These are phyloP conservation scores for Forsythia suspensa DNA, from an alignment of 257 asterid genomes.

Conservation along the genomic window DNA sequence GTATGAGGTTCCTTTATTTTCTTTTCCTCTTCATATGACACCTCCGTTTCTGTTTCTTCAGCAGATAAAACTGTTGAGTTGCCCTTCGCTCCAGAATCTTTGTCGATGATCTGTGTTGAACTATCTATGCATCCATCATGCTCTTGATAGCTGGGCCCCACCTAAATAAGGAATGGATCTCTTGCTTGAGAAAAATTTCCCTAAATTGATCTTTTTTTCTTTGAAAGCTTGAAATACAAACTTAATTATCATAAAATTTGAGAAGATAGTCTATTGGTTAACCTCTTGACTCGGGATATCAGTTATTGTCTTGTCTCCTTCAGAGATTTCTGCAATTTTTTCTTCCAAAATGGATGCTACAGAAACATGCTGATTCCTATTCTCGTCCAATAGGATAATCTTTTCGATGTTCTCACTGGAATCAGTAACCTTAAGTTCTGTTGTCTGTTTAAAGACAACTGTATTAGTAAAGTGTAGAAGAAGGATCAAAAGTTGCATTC, in stretches of 20 bases:
- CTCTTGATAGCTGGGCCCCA: slow-evolving; percentile 12
- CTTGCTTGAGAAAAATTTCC: neutral
- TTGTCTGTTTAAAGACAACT: slow-evolving; percentile 16
- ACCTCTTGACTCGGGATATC: slow-evolving; percentile 25
- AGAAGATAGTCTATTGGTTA: slow-evolving; percentile 4
- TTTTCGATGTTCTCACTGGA: slow-evolving; percentile 5
- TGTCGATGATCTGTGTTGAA: slow-evolving; percentile 12
- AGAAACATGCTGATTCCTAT: neutral
- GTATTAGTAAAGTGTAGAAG: neutral
- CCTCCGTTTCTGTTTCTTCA: slow-evolving; percentile 20
- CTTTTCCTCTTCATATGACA: slow-evolving; percentile 12
- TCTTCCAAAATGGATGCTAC: slow-evolving; percentile 12
- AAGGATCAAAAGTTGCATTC: neutral
- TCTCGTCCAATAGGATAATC: slow-evolving; percentile 8
- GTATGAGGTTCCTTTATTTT: slow-evolving; percentile 11
- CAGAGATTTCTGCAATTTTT: slow-evolving; percentile 11
- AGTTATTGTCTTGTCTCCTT: neutral
- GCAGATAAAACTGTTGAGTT: neutral
- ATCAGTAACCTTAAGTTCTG: slow-evolving; percentile 10
- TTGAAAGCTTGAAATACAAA: neutral
- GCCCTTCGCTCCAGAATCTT: neutral
- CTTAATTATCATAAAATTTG: neutral
- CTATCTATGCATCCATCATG: slow-evolving; percentile 4
- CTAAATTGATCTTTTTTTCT: neutral
- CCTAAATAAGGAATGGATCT: neutral